A percentile compares a stretch with the other conserved stretches of the same genome.
phyloP scores from a whole-genome alignment of 2,329 filamentous ascomycete genomes.

The Pseudomassariella vexata region DNA sequence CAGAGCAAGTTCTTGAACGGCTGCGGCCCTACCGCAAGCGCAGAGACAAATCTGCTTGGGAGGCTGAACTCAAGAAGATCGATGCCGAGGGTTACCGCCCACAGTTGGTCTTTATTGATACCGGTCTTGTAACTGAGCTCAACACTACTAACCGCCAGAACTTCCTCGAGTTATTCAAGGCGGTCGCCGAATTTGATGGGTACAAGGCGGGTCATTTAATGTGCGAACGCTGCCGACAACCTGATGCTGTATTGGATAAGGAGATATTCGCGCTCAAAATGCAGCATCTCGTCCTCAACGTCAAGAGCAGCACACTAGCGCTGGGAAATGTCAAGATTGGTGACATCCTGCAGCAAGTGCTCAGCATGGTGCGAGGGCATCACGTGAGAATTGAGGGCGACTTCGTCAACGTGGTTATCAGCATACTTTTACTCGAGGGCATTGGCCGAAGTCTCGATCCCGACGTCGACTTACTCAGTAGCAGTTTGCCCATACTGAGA shows the following conservation, averaged over 20 bases:
- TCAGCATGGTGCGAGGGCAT: constrained; percentile 85
- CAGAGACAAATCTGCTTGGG: constrained; percentile 66
- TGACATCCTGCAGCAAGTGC: constrained; percentile 84
- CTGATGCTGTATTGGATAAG: constrained; percentile 78
- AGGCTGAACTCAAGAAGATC: constrained; percentile 65
- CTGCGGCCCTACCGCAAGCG: constrained; percentile 64
- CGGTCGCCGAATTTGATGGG: constrained; percentile 93
- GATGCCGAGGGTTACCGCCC: constrained; percentile 86
- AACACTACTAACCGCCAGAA: constrained; percentile 82
- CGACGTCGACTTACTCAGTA: constrained; percentile 76
- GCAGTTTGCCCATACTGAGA: constrained; percentile 82
- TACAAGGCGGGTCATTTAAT: constrained; percentile 93
- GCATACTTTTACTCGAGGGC: constrained; percentile 86
- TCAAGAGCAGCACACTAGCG: constrained; percentile 87
- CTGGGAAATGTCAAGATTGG: constrained; percentile 94
- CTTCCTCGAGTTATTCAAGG: constrained; percentile 92
- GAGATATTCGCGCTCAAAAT: constrained; percentile 94
- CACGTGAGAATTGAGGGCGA: constrained; percentile 95
- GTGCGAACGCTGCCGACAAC: constrained; percentile 91
- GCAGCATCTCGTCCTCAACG: constrained; percentile 88
- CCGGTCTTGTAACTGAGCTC: constrained; percentile 88
- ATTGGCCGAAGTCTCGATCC: constrained; percentile 87
- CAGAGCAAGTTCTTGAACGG: constrained; percentile 76
- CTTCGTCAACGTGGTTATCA: constrained; percentile 97
- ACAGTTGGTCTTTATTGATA: constrained; percentile 96